Conservation (phyloP, 2,329 filamentous ascomycete species). For the Neophaeococcomyces aloes region DNA sequence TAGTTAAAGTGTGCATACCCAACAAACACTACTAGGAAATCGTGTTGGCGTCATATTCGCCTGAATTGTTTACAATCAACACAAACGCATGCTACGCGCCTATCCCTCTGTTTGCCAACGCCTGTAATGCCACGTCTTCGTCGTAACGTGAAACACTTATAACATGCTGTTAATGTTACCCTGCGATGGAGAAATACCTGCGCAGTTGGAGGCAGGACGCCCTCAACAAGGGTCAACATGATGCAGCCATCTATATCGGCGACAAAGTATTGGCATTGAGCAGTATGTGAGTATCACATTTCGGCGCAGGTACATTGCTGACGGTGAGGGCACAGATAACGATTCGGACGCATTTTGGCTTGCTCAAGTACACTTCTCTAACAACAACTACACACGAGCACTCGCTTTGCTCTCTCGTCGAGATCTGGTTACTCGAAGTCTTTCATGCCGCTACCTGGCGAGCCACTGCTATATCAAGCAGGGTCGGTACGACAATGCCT, state of each 20-base stretch:
- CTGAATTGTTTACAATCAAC: too few species aligned
- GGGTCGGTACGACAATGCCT: conserved; percentile 76
- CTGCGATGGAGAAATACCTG: conserved; percentile 70
- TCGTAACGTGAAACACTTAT: too few species aligned
- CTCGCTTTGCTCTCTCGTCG: conserved; percentile 75
- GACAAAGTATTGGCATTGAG: conserved; percentile 94
- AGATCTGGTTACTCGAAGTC: conserved; percentile 68
- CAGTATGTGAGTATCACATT: conserved; percentile 46
- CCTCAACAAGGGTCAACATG: conserved; percentile 89
- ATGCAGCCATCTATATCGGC: conserved; percentile 91
- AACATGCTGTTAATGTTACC: not conserved
- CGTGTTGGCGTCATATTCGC: too few species aligned
- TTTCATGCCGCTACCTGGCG: conserved; percentile 83
- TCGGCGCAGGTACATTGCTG: conserved; percentile 13
- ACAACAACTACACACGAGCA: conserved; percentile 87
- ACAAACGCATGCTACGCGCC: too few species aligned
- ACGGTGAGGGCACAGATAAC: conserved; percentile 51
- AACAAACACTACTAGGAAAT: too few species aligned
- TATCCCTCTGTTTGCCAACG: too few species aligned
- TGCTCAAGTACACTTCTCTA: conserved; percentile 94
- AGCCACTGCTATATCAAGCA: conserved; percentile 93
- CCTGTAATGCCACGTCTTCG: too few species aligned
- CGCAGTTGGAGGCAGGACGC: conserved; percentile 93
- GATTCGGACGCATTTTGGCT: conserved; percentile 95
- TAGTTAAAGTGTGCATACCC: too few species aligned